Percentiles rank a stretch among this genome's conserved stretches.
phyloP scores from a whole-genome alignment of 225 moss, liverwort and hornwort genomes.

The Bryum argenteum region DNA sequence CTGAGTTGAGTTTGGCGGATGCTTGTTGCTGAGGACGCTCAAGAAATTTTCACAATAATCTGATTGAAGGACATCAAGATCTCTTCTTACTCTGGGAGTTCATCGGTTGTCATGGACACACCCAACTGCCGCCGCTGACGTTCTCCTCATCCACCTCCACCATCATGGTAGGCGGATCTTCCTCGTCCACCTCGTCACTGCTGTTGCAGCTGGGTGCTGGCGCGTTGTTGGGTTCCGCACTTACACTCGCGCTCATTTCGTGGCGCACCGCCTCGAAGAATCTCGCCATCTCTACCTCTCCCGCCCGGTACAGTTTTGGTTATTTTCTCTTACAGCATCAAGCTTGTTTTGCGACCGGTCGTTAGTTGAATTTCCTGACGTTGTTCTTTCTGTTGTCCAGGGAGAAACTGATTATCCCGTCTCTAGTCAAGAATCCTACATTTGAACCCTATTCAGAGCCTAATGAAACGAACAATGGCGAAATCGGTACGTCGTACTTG shows the following conservation, averaged over 20 bases:
- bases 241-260: slow-evolving; percentile 55
- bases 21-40: no score
- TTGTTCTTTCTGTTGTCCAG: slow-evolving; percentile 32
- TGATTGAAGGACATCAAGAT: no score
- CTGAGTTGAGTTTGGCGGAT: no score
- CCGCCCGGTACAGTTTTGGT: background rate
- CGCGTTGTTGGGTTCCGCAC: slow-evolving; percentile 51
- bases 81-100: no score
- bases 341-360: background rate
- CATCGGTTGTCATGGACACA: slow-evolving; percentile 36
- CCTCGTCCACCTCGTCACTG: slow-evolving; percentile 33
- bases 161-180: slow-evolving; percentile 42
- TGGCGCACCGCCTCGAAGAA: slow-evolving; percentile 34
- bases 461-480: slow-evolving; percentile 32
- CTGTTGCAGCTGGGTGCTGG: slow-evolving; percentile 56
- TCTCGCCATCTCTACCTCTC: slow-evolving; percentile 10
- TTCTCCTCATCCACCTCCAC: slow-evolving; percentile 9
- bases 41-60: no score
- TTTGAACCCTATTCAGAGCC: slow-evolving; percentile 49
- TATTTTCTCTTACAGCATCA: background rate
- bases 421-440: slow-evolving; percentile 52
- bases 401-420: slow-evolving; percentile 36
- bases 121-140: slow-evolving; percentile 21
- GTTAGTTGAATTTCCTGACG: background rate
- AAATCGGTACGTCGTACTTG: slow-evolving; percentile 38